phyloP scores from a whole-genome alignment of 2,329 filamentous ascomycete species.

The Xylariaceae sp. region DNA sequence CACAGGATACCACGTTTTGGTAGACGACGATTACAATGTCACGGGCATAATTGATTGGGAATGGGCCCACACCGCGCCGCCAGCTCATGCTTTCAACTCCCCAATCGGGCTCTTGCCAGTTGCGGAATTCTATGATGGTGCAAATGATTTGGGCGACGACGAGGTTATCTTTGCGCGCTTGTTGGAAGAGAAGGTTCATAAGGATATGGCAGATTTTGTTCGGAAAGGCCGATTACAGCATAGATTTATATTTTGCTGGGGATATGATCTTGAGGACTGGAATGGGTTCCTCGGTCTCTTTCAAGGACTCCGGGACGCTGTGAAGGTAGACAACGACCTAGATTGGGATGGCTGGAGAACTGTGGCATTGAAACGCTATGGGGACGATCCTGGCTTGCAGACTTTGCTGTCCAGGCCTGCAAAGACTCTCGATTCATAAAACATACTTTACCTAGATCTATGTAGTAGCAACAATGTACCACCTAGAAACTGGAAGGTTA shows the following conservation, averaged over 20 bases:
- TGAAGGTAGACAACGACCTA: slow-evolving; percentile 29
- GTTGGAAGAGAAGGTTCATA: slow-evolving; percentile 30
- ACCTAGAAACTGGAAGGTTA: too few relatives aligned
- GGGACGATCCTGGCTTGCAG: slow-evolving; percentile 12
- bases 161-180: slow-evolving; percentile 31
- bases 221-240: slow-evolving; percentile 34
- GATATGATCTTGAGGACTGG: slow-evolving; percentile 38
- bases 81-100: slow-evolving; percentile 38
- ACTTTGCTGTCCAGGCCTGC: slow-evolving; percentile 4
- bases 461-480: too few relatives aligned
- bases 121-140: slow-evolving; percentile 35
- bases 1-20: slow-evolving; percentile 45
- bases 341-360: slow-evolving; percentile 35
- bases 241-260: slow-evolving; percentile 36
- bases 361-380: slow-evolving; percentile 31
- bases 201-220: slow-evolving; percentile 33
- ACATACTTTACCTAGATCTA: too few relatives aligned
- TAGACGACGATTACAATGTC: slow-evolving; percentile 40
- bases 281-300: slow-evolving; percentile 38
- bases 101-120: slow-evolving; percentile 35
- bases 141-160: slow-evolving; percentile 32
- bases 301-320: slow-evolving; percentile 31
- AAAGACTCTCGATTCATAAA: too few relatives aligned
- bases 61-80: slow-evolving; percentile 31
- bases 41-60: slow-evolving; percentile 45